Conservation (phyloP, 805 yeast species). For the Metschnikowia reukaufii region DNA sequence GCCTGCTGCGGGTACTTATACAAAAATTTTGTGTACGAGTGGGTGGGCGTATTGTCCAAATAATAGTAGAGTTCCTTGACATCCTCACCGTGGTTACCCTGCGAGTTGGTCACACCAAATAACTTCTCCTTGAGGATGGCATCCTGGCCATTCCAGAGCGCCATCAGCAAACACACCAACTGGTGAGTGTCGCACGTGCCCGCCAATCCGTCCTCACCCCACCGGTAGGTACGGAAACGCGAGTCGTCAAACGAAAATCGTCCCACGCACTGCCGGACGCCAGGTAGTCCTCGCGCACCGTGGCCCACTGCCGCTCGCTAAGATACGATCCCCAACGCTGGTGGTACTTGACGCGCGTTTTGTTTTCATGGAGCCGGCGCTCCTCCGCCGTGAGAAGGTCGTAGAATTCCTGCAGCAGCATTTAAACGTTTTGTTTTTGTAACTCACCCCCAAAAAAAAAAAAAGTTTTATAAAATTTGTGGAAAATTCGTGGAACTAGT, state of each 20-base stretch:
- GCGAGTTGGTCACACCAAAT: conserved; percentile 87
- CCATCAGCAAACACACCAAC: conserved; percentile 71
- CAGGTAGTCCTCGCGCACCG: conserved; percentile 87
- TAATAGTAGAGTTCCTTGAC: conserved; percentile 85
- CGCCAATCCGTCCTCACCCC: conserved; percentile 96
- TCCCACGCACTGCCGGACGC: conserved; percentile 88
- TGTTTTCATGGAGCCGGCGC: conserved; percentile 33
- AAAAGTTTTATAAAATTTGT: no score
- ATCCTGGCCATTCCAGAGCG: conserved; percentile 90
- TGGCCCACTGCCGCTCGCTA: conserved; percentile 73
- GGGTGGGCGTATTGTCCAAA: conserved; percentile 89
- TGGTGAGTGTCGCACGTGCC: conserved; percentile 88
- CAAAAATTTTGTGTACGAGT: conserved; percentile 85
- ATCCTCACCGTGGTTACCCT: conserved; percentile 96
- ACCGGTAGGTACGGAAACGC: conserved; percentile 74
- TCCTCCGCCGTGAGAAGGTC: conserved; percentile 38
- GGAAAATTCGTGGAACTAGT: no score
- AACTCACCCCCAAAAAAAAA: no score
- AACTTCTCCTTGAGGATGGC: conserved; percentile 79
- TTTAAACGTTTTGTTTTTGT: background rate
- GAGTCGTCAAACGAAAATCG: conserved; percentile 82
- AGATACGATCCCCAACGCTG: conserved; percentile 90
- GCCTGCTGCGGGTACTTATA: conserved; percentile 89
- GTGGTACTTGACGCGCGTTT: conserved; percentile 56
- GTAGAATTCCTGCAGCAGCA: conserved; percentile 16